Evolutionary conservation across 305 asterid species (phyloP).

Genomic region (Andrographis paniculata): DNA sequence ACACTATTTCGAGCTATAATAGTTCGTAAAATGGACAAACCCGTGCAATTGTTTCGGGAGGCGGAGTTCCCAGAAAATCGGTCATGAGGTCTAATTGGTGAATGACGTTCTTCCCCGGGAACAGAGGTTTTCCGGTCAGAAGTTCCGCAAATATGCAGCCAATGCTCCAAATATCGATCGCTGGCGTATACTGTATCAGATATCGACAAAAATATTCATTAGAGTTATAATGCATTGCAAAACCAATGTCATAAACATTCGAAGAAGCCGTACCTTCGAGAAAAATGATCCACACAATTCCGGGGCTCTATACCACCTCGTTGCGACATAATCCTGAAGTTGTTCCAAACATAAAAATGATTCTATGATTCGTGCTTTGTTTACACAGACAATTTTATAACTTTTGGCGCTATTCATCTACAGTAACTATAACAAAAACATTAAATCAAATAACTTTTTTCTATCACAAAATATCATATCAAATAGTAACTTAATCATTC

Average conservation of each 20-base stretch:
- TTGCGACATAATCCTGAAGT: constrained; percentile 87
- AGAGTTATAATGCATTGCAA: constrained; percentile 8
- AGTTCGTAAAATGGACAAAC: constrained; percentile 30
- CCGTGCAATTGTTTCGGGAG: constrained; percentile 90
- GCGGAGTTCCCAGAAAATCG: constrained; percentile 83
- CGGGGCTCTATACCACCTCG: constrained; percentile 98
- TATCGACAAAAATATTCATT: constrained; percentile 4
- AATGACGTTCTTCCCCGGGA: constrained; percentile 93
- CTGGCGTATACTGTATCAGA: constrained; percentile 76
- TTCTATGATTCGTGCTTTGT: too few relatives aligned
- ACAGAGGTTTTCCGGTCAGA: constrained; percentile 83
- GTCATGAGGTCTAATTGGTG: constrained; percentile 96
- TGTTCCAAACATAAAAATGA: constrained; percentile 16
- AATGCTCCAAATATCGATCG: constrained; percentile 94
- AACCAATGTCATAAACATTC: constrained; percentile 5
- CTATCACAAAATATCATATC: constrained; percentile 10
- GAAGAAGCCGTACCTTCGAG: constrained; percentile 64
- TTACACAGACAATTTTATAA: too few relatives aligned
- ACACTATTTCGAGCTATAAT: not conserved
- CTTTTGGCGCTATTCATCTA: too few relatives aligned
- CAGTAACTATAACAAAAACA: too few relatives aligned
- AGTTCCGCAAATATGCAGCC: constrained; percentile 94
- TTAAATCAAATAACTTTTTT: constrained; percentile 2
- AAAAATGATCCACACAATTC: constrained; percentile 91
- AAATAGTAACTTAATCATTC: not conserved